phyloP scores from a whole-genome alignment of 192 early-diverging fungal genomes.

The Pilobolus umbonatus region DNA sequence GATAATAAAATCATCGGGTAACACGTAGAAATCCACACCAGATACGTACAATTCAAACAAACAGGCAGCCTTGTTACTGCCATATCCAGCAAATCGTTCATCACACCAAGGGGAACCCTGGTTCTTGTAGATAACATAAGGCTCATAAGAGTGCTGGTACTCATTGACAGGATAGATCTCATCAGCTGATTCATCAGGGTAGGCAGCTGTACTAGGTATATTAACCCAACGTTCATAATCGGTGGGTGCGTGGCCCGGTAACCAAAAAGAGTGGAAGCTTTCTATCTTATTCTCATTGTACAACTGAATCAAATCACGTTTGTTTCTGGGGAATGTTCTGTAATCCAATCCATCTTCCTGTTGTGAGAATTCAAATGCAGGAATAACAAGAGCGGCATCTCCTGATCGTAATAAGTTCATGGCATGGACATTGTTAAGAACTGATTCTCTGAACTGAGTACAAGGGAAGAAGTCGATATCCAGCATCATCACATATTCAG shows the following conservation, averaged over 20 bases:
- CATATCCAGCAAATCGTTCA: constrained; percentile 58
- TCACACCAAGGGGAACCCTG: constrained; percentile 51
- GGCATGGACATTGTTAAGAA: constrained; percentile 28
- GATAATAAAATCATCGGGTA: constrained; percentile 49
- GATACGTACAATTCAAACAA: constrained; percentile 50
- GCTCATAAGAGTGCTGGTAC: constrained; percentile 53
- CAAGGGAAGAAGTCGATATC: constrained; percentile 59
- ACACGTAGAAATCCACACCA: constrained; percentile 50
- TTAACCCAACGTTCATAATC: constrained; percentile 44
- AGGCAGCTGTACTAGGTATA: too few relatives aligned
- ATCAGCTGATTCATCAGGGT: constrained; percentile 9
- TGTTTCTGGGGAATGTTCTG: constrained; percentile 42
- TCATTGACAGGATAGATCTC: constrained; percentile 44
- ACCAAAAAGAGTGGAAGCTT: constrained; percentile 50
- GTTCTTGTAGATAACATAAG: constrained; percentile 50
- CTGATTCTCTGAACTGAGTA: constrained; percentile 39
- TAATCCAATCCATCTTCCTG: constrained; percentile 47
- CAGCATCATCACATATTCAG: constrained; percentile 52
- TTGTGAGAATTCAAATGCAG: constrained; percentile 49
- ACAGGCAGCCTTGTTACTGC: constrained; percentile 54
- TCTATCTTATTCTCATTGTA: constrained; percentile 40
- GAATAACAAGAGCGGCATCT: constrained; percentile 32
- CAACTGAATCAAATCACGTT: constrained; percentile 32
- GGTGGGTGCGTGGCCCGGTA: constrained; percentile 46
- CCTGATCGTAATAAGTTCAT: constrained; percentile 38